Evolutionary conservation across 345 rosid species (phyloP).

Genomic region (Salix suchowensis): DNA sequence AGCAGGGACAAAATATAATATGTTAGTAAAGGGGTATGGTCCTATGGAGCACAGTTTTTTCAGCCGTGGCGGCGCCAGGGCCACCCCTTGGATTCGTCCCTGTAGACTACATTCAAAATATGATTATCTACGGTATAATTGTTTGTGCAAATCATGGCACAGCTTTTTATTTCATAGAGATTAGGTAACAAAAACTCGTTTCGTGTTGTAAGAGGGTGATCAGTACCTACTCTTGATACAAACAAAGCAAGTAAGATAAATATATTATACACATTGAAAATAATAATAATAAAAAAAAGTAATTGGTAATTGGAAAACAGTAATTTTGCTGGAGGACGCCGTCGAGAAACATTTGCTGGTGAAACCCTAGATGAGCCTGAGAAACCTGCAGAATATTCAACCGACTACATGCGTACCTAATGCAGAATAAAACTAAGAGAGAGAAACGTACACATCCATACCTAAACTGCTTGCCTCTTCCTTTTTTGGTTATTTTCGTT

Average conservation of each 20-base stretch:
- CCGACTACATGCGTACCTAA: not conserved
- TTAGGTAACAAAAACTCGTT: not conserved
- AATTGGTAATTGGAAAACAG: not conserved
- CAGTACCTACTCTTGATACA: not conserved
- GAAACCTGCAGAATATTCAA: not conserved
- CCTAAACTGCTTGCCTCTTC: constrained; percentile 1
- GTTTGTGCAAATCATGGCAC: no score
- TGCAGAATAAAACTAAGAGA: not conserved
- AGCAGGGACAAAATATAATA: no score
- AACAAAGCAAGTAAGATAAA: not conserved
- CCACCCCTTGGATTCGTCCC: no score
- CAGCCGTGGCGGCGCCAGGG: no score
- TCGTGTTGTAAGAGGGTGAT: not conserved
- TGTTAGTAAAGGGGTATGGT: no score
- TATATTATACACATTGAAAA: not conserved
- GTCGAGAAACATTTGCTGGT: not conserved
- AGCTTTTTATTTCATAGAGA: no score
- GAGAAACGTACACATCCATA: not conserved
- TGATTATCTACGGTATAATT: no score
- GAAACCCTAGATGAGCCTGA: not conserved
- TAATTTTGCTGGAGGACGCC: not conserved
- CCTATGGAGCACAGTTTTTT: no score
- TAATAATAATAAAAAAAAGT: not conserved
- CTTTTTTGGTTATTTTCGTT: not conserved
- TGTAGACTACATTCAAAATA: no score